Percentiles rank a stretch among this genome's conserved stretches.
phyloP scores from a whole-genome alignment of 1,284 basidiomycete species.

The Sporisorium iseilematis-ciliati region DNA sequence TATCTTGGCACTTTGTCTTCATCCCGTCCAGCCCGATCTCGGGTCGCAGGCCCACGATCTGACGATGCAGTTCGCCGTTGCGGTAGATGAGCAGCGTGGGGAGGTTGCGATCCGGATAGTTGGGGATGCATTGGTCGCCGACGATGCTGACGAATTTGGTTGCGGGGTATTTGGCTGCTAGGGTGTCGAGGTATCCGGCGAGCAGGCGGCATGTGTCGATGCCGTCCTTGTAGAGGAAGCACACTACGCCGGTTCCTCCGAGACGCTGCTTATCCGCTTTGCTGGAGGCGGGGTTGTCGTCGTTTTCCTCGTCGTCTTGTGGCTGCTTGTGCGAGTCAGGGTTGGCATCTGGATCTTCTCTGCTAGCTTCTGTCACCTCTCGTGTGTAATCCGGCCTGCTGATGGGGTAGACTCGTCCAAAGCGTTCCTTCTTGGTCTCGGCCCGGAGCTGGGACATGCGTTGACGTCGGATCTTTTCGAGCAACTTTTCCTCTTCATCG shows the following conservation, averaged over 20 bases:
- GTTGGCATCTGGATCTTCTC: slow-evolving; percentile 73
- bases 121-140: slow-evolving; percentile 91
- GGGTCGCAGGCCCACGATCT: slow-evolving; percentile 79
- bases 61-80: slow-evolving; percentile 87
- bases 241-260: slow-evolving; percentile 84
- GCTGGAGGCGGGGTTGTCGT: background rate
- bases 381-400: slow-evolving; percentile 91
- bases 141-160: slow-evolving; percentile 97
- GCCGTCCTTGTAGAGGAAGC: slow-evolving; percentile 87
- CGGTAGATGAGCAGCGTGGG: slow-evolving; percentile 94
- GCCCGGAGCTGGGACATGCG: slow-evolving; percentile 78
- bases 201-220: slow-evolving; percentile 77
- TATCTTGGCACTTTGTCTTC: slow-evolving; percentile 79
- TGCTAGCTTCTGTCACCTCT: slow-evolving; percentile 93
- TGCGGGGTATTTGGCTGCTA: slow-evolving; percentile 85
- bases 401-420: slow-evolving; percentile 88
- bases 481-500: slow-evolving; percentile 82
- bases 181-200: slow-evolving; percentile 77
- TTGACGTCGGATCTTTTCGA: slow-evolving; percentile 79
- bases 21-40: slow-evolving; percentile 77
- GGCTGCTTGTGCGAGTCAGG: slow-evolving; percentile 71
- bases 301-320: slow-evolving; percentile 72
- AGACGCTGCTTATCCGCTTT: slow-evolving; percentile 59
- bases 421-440: slow-evolving; percentile 78
- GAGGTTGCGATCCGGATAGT: slow-evolving; percentile 90